Base-by-base conservation (phyloP, 2,329 filamentous ascomycete genomes). In the Nemania sp. region DNA sequence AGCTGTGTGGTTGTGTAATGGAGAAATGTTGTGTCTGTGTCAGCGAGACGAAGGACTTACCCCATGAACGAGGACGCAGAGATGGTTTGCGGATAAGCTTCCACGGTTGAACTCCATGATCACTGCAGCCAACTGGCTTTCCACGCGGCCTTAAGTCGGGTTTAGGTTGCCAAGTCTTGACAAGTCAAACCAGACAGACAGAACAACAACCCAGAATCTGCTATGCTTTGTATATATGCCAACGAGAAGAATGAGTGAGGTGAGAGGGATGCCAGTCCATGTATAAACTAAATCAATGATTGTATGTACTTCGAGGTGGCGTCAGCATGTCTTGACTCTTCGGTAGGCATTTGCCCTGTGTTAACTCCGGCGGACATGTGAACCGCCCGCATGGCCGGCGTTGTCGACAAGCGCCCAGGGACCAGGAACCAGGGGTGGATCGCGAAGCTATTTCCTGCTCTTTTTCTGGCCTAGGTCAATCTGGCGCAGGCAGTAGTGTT, bases 61-160 rank as follows among this genome's bases (percentile, higher is more conserved):
- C 77, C 90, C 86, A 72, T 94, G 90, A 54, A 92, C 87, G 46
- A 94, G 80, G 43, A 94, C 89, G 70, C 87, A 90, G 63, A 94
- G 84, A 74, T 93, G 90, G 66, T 89, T 82, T 49, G 88, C 86
- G 60, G 82, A 77, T 46, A 72, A 54, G 69, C 76, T 81, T 65
- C 82, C 82, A 65, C 84, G 83, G 61, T 77, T 80, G 69, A 80
- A 80, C 65, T 81, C 77, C 72, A 79, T 78, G 66, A 75, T 77
- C 64, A 42, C n/a, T n/a, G 37, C 32, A 43, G 17, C 35, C 5
- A 39, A 3, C 10, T 20, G 12, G 12, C 29, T 34, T 17, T 29
- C 17, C 25, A 58, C 2, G n/a, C 17, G 15, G 32, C 25, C 4
- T 49, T 39, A 18, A 25, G 7, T 39, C 15, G 15, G 32, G 18